phyloP scores from a whole-genome alignment of 2,329 filamentous ascomycete species.

The Fusarium cyanostomum region DNA sequence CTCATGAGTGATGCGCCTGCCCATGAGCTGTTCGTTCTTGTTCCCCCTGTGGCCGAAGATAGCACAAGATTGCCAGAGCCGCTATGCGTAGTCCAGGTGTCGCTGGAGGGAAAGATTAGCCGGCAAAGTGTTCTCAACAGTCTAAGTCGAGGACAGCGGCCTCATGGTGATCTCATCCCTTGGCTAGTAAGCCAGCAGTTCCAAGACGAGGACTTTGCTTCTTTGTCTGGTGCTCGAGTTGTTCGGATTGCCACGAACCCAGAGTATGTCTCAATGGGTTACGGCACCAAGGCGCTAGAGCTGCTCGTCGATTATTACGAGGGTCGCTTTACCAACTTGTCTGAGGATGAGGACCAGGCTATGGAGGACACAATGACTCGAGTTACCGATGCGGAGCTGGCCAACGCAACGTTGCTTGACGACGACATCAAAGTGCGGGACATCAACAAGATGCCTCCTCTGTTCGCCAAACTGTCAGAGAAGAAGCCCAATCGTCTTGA shows the following conservation, averaged over 20 bases:
- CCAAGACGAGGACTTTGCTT: constrained; percentile 96
- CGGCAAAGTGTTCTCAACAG: constrained; percentile 90
- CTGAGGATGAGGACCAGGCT: constrained; percentile 70
- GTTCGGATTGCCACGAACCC: constrained; percentile 97
- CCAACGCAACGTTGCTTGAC: constrained; percentile 77
- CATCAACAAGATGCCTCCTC: constrained; percentile 88
- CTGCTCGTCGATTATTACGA: constrained; percentile 94
- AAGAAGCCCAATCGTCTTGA: constrained; percentile 82
- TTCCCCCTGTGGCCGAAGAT: constrained; percentile 82
- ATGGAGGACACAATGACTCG: constrained; percentile 74
- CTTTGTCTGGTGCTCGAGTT: constrained; percentile 88
- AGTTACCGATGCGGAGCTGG: constrained; percentile 83
- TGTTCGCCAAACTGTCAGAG: constrained; percentile 90
- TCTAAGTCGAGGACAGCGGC: constrained; percentile 86
- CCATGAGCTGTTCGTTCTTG: constrained; percentile 94
- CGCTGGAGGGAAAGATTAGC: constrained; percentile 94
- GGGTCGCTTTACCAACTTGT: constrained; percentile 86
- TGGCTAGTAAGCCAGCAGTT: constrained; percentile 99
- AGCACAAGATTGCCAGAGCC: constrained; percentile 87
- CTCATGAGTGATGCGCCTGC: constrained; percentile 98
- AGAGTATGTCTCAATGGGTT: constrained; percentile 91
- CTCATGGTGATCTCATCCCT: constrained; percentile 92
- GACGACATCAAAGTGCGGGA: constrained; percentile 93
- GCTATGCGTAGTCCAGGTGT: constrained; percentile 92
- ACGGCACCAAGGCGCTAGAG: constrained; percentile 87